Conservation (phyloP, 1,139 yeast genomes). For the Arxiozyma bovina region DNA sequence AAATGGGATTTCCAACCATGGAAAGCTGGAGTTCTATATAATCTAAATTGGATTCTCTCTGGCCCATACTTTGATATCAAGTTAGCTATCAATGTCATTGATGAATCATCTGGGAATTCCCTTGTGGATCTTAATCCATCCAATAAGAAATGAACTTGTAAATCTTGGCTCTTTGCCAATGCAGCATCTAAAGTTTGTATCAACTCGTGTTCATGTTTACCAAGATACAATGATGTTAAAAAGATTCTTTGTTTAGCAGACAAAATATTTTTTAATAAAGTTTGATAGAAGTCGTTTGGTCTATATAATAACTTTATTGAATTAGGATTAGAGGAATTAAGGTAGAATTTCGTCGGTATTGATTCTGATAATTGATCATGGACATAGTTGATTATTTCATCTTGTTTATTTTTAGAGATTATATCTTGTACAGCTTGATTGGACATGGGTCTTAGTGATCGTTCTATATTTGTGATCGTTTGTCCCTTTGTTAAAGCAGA, state of each 20-base stretch:
- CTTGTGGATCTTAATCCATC: constrained; percentile 92
- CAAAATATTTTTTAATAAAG: constrained; percentile 48
- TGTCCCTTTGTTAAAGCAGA: neutral
- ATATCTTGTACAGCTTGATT: neutral
- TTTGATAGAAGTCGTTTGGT: constrained; percentile 63
- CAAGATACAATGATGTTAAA: constrained; percentile 79
- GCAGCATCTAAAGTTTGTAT: constrained; percentile 54
- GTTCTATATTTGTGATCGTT: neutral
- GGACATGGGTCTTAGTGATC: neutral
- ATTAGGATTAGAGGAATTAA: constrained; percentile 5
- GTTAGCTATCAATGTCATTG: constrained; percentile 66
- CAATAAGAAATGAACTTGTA: constrained; percentile 64
- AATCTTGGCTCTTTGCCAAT: constrained; percentile 45
- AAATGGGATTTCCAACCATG: constrained; percentile 55
- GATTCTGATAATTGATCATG: neutral
- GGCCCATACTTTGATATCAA: constrained; percentile 60
- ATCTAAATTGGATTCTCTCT: constrained; percentile 65
- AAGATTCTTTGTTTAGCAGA: constrained; percentile 56
- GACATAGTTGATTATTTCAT: neutral
- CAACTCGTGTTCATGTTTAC: constrained; percentile 71
- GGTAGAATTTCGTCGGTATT: constrained; percentile 1
- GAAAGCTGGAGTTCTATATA: constrained; percentile 86
- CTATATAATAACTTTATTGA: constrained; percentile 38
- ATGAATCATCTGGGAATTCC: constrained; percentile 68
- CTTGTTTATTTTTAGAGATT: neutral